Conservation (phyloP, 2,329 filamentous ascomycete species). For the Ascochyta viciae-villosae region DNA sequence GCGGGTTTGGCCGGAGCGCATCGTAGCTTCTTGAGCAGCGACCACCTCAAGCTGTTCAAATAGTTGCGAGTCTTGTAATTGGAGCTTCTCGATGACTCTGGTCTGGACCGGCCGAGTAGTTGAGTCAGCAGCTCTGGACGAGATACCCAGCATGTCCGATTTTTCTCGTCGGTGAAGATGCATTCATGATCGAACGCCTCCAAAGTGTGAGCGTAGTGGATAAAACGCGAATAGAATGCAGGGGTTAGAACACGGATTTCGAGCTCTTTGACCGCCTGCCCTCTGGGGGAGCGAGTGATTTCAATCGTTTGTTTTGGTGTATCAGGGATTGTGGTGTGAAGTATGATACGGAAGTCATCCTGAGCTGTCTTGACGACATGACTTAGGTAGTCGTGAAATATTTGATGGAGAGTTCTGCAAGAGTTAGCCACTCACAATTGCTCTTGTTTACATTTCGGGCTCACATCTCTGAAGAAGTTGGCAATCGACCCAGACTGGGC, state of each 20-base stretch:
- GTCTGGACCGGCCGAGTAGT: constrained; percentile 23
- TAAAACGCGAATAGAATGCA: constrained; percentile 70
- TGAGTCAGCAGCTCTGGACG: constrained; percentile 58
- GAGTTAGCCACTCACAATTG: constrained; percentile 15
- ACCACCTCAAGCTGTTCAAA: constrained; percentile 47
- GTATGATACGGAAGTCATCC: constrained; percentile 59
- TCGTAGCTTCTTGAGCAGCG: constrained; percentile 45
- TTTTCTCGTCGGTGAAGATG: constrained; percentile 59
- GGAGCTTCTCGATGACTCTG: constrained; percentile 39
- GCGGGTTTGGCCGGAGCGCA: constrained; percentile 50
- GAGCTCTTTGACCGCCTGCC: constrained; percentile 48
- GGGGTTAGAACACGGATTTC: constrained; percentile 69
- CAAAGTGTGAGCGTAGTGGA: constrained; percentile 67
- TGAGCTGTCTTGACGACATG: constrained; percentile 58
- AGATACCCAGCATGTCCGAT: constrained; percentile 65
- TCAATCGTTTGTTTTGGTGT: constrained; percentile 24
- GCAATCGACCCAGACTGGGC: constrained; percentile 62
- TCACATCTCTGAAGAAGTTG: constrained; percentile 59
- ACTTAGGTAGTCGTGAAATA: constrained; percentile 51
- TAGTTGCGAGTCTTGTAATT: constrained; percentile 9
- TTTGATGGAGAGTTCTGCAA: constrained; percentile 42
- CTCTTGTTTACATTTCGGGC: not conserved
- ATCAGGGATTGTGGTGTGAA: constrained; percentile 59
- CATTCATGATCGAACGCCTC: constrained; percentile 69
- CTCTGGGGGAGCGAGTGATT: constrained; percentile 27